Evolutionary conservation across 2,329 filamentous ascomycete species (phyloP).

Genomic region (Tolypocladium sp.): DNA sequence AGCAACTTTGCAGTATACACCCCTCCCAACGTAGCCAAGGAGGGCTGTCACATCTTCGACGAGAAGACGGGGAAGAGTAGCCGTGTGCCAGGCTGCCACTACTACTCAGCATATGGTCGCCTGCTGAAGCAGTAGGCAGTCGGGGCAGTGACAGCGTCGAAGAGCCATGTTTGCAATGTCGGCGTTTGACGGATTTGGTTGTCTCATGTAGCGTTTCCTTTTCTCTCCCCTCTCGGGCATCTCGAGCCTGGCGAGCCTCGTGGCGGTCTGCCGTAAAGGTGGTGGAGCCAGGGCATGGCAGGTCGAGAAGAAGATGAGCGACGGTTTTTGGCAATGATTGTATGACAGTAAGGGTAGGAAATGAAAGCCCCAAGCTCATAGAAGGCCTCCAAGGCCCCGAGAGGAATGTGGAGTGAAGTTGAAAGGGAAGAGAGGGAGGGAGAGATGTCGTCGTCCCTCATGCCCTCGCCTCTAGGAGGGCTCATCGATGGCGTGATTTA

Average conservation of each 20-base stretch:
- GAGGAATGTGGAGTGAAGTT: slow-evolving; percentile 10
- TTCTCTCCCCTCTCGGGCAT: background rate
- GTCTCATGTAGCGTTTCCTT: slow-evolving; percentile 3
- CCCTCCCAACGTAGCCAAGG: slow-evolving; percentile 77
- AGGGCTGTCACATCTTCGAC: slow-evolving; percentile 77
- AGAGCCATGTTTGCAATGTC: background rate
- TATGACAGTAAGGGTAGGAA: slow-evolving; percentile 9
- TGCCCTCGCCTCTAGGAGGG: slow-evolving; percentile 9
- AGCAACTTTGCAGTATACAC: slow-evolving; percentile 54
- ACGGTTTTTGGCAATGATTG: slow-evolving; percentile 3
- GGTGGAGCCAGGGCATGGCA: slow-evolving; percentile 1
- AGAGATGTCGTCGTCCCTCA: slow-evolving; percentile 10
- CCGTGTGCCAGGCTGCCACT: slow-evolving; percentile 61
- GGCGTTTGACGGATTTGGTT: slow-evolving; percentile 1
- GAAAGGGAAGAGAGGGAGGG: slow-evolving; percentile 5
- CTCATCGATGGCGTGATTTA: slow-evolving; percentile 22
- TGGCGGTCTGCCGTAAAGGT: background rate
- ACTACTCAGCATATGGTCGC: slow-evolving; percentile 57
- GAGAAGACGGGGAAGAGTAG: slow-evolving; percentile 64
- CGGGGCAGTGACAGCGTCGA: background rate
- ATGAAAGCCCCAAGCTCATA: slow-evolving; percentile 9
- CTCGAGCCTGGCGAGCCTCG: background rate
- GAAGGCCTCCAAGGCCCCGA: background rate
- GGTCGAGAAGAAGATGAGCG: background rate
- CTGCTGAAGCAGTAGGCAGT: slow-evolving; percentile 29